Conservation (phyloP, 2,329 filamentous ascomycete species). For the Colletotrichum liaoningense region DNA sequence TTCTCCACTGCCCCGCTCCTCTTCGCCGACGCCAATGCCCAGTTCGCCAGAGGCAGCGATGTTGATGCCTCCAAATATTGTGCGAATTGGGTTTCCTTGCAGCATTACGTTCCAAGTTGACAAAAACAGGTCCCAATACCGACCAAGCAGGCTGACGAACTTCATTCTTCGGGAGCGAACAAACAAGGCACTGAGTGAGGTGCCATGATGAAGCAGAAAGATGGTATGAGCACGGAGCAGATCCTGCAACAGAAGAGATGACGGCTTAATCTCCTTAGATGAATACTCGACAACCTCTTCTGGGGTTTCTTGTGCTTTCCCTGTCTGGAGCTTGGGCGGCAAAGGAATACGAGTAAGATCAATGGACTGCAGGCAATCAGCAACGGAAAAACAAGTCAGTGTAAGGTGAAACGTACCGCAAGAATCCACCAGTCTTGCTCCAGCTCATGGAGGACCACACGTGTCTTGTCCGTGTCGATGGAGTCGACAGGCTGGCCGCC, state of each 20-base stretch:
- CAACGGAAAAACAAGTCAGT: not conserved
- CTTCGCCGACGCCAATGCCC: constrained; percentile 93
- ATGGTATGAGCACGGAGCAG: constrained; percentile 83
- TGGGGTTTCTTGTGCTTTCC: constrained; percentile 52
- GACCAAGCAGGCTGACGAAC: constrained; percentile 78
- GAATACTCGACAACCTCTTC: constrained; percentile 79
- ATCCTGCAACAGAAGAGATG: constrained; percentile 81
- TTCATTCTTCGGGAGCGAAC: constrained; percentile 71
- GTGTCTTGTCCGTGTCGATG: constrained; percentile 90
- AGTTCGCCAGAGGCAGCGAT: constrained; percentile 91
- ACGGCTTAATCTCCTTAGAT: constrained; percentile 87
- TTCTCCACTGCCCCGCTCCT: constrained; percentile 94
- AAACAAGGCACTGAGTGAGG: constrained; percentile 78
- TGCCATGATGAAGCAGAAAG: constrained; percentile 89
- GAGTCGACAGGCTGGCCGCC: constrained; percentile 80
- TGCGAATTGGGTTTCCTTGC: constrained; percentile 86
- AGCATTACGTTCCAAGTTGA: constrained; percentile 89
- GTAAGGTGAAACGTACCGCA: constrained; percentile 69
- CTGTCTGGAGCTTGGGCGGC: constrained; percentile 62
- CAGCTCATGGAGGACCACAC: constrained; percentile 87
- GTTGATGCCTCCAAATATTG: constrained; percentile 86
- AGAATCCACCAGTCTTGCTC: constrained; percentile 96
- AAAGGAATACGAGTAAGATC: constrained; percentile 80
- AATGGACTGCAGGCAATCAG: constrained; percentile 68
- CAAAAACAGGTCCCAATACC: constrained; percentile 81